phyloP scores from a whole-genome alignment of 1,284 basidiomycete species.

The Apiotrichum siamense region DNA sequence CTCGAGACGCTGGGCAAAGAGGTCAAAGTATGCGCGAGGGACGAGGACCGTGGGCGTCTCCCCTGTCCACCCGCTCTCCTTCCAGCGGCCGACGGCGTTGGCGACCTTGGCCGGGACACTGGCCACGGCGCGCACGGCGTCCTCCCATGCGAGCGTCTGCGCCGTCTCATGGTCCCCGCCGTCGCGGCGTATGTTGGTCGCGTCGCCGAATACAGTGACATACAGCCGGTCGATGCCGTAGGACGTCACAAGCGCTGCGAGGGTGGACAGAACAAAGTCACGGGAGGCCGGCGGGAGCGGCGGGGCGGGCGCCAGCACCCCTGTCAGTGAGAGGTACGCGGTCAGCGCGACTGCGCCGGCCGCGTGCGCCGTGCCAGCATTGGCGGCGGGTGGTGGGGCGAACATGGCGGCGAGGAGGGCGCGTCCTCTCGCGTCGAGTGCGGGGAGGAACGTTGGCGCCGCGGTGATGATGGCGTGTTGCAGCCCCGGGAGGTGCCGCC shows the following conservation, averaged over 20 bases:
- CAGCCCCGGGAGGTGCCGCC: conserved; percentile 28
- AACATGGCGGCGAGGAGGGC: conserved; percentile 29
- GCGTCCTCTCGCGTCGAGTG: conserved; percentile 51
- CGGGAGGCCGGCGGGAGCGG: conserved; percentile 20
- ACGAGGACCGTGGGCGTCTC: conserved; percentile 23
- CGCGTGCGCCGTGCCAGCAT: too few relatives aligned
- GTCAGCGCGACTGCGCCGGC: conserved; percentile 30
- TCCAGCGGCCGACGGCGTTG: conserved; percentile 45
- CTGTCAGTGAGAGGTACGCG: conserved; percentile 28
- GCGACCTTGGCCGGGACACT: conserved; percentile 35
- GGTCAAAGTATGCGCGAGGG: conserved; percentile 54
- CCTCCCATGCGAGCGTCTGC: conserved; percentile 34
- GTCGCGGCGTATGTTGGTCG: neutral
- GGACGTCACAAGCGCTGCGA: conserved; percentile 54
- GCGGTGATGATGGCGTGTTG: conserved; percentile 25
- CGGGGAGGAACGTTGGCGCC: conserved; percentile 61
- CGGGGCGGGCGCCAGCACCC: conserved; percentile 16
- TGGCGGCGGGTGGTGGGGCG: conserved; percentile 11
- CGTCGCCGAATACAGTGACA: neutral
- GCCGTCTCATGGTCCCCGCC: conserved; percentile 9
- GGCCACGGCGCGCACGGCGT: conserved; percentile 25
- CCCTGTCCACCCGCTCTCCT: conserved; percentile 33
- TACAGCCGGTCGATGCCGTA: conserved; percentile 68
- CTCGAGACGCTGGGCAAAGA: conserved; percentile 46
- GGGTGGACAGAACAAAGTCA: conserved; percentile 41